phyloP scores from a whole-genome alignment of 1,139 yeast species.

The Pichia sp. region DNA sequence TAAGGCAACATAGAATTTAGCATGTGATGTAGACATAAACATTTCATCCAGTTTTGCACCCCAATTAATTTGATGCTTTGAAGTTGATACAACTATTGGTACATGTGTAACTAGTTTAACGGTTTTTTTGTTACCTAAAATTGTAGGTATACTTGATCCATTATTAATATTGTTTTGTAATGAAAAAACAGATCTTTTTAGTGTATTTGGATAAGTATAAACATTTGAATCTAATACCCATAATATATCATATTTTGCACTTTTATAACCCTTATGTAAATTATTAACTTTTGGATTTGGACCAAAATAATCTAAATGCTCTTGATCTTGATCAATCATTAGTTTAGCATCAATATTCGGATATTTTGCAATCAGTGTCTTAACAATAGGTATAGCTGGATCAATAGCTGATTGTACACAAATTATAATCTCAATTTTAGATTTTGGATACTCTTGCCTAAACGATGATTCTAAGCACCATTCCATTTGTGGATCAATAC shows the following conservation, averaged over 20 bases:
- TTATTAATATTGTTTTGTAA: conserved; percentile 20
- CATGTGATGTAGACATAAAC: conserved; percentile 78
- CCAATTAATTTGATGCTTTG: conserved; percentile 26
- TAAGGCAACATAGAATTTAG: conserved; percentile 75
- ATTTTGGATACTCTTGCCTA: conserved; percentile 57
- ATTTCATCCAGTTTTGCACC: conserved; percentile 82
- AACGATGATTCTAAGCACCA: conserved; percentile 66
- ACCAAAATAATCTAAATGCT: conserved; percentile 50
- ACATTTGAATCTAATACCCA: conserved; percentile 92
- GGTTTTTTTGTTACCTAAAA: conserved; percentile 29
- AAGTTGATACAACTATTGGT: conserved; percentile 29
- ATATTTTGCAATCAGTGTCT: conserved; percentile 44
- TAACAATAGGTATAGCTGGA: conserved; percentile 57
- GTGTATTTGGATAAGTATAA: conserved; percentile 64
- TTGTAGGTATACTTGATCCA: conserved; percentile 5
- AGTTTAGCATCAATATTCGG: conserved; percentile 57
- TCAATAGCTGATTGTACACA: conserved; percentile 65
- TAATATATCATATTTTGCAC: conserved; percentile 63
- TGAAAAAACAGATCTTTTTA: conserved; percentile 59
- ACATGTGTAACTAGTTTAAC: conserved; percentile 76
- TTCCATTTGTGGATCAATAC: conserved; percentile 71
- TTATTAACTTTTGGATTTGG: conserved; percentile 90
- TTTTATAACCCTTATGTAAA: conserved; percentile 66
- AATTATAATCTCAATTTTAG: conserved; percentile 61
- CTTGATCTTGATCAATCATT: conserved; percentile 36